These are phyloP conservation scores for Hymenoscyphus albidus DNA, from an alignment of 2,329 filamentous ascomycete species.

Conservation along the genomic window DNA sequence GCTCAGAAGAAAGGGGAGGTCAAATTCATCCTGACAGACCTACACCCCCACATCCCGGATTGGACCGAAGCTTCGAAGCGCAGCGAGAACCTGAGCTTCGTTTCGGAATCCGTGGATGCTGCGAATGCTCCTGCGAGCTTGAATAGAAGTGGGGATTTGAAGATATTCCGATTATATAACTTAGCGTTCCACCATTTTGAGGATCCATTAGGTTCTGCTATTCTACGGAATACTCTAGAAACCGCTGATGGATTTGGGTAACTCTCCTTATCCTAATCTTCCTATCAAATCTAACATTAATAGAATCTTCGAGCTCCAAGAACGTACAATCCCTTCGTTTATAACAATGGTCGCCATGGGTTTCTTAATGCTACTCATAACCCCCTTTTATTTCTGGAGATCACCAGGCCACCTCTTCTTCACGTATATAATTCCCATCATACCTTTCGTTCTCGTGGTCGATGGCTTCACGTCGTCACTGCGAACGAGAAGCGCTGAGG, in stretches of 20 bases:
- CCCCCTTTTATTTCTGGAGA: conserved; percentile 46
- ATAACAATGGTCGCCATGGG: conserved; percentile 52
- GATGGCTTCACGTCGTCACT: conserved; percentile 67
- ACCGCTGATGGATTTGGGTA: conserved; percentile 62
- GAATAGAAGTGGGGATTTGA: conserved; percentile 42
- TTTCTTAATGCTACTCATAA: conserved; percentile 47
- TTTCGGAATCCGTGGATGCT: conserved; percentile 62
- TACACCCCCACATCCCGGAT: conserved; percentile 59
- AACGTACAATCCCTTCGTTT: conserved; percentile 53
- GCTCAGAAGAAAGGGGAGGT: conserved; percentile 35
- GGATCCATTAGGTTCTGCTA: conserved; percentile 55
- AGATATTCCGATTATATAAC: conserved; percentile 66
- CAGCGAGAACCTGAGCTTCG: conserved; percentile 56
- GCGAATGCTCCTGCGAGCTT: conserved; percentile 52
- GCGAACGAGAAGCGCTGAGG: conserved; percentile 62
- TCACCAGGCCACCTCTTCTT: conserved; percentile 51
- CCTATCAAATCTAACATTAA: not conserved
- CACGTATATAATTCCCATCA: conserved; percentile 61
- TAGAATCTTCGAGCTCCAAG: conserved; percentile 70
- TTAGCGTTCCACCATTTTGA: conserved; percentile 76
- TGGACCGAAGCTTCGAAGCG: conserved; percentile 52
- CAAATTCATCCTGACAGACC: conserved; percentile 61
- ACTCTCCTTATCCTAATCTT: not conserved
- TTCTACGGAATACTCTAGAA: conserved; percentile 61
- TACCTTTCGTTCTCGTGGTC: conserved; percentile 64